phyloP scores from a whole-genome alignment of 2,329 filamentous ascomycete genomes.

The Colletotrichum tanaceti region DNA sequence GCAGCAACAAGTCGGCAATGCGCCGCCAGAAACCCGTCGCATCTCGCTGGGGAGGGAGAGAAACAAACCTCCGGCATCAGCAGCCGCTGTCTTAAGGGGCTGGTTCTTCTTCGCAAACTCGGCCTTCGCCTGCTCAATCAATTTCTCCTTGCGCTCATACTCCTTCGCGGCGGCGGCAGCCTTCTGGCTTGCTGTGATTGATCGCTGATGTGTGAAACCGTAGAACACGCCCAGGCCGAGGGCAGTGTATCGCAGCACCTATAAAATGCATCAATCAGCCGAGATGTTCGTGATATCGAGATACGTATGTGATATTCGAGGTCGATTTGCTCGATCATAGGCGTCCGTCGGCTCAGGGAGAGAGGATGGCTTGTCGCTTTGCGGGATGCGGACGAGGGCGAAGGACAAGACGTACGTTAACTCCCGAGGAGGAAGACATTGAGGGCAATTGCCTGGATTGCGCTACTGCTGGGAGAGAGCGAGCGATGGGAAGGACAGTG shows the following conservation, averaged over 20 bases:
- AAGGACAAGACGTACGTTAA: conserved; percentile 67
- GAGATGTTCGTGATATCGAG: background rate
- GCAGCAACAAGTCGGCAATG: conserved; percentile 1
- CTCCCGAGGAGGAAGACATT: conserved; percentile 77
- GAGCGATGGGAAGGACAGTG: conserved; percentile 50
- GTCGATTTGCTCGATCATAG: conserved; percentile 27
- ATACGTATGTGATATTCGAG: background rate
- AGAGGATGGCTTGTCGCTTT: conserved; percentile 22
- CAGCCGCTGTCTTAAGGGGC: conserved; percentile 48
- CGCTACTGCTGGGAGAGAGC: conserved; percentile 54
- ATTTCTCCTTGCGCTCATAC: conserved; percentile 88
- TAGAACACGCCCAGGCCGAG: conserved; percentile 93
- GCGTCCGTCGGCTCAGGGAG: conserved; percentile 33
- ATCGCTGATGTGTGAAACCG: conserved; percentile 92
- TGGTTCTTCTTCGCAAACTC: conserved; percentile 85
- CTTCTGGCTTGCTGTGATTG: conserved; percentile 78
- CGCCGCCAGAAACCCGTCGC: background rate
- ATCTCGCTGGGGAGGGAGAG: background rate
- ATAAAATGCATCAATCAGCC: conserved; percentile 48
- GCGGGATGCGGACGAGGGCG: conserved; percentile 20
- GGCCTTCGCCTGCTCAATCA: conserved; percentile 93
- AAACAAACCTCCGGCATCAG: conserved; percentile 37
- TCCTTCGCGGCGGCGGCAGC: conserved; percentile 79
- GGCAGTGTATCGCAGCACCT: conserved; percentile 98
- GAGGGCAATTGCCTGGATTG: conserved; percentile 56